Base-by-base conservation (phyloP, 2,329 filamentous ascomycete genomes). In the Penicillium italicum region DNA sequence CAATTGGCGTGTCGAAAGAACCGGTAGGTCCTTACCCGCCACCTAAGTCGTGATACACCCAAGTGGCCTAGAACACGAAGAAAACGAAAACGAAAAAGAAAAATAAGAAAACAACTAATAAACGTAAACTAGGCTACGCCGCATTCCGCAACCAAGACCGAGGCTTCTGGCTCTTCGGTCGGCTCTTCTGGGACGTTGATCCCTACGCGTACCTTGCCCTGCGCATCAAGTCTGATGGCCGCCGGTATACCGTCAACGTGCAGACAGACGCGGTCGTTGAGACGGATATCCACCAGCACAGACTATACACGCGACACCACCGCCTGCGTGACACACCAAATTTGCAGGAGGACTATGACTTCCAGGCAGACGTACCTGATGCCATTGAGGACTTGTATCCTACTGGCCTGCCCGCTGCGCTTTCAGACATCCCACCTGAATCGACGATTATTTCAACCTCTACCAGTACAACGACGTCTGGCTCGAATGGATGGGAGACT, bases 201-300 rank as follows among this genome's bases (percentile, higher is more conserved):
- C 86, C 89, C 3, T 97, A 96, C 75, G 78, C 82, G 12, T 97
- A 91, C 74, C 85, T 99, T 10, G 93, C 91, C 0, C 75, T 99
- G 68, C 87, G 92, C 14, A 82, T 99, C 65, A 94, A 91, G 72
- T 93, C 90, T 3, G 94, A 97, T 70, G 92, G 91, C 16, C 82
- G 94, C 56, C 88, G 90, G 66, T 99, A 97, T 77, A 90, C 96
- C 55, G 85, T 99, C 67, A 99, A 99, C 74, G 79, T 99, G 16
- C 94, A 97, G 78, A 96, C 92, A 3, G 93, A 99, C 70, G 90
- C 89, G 1, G 87, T 99, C 53, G 90, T 96, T 45, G 89, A 91
- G 11, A 93, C 91, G n/a, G 94, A 99, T 72, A 80, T 99, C 60
- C 94, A 97, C 73, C 94, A 99, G 72, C 94, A 99, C 74, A 82